phyloP scores from a whole-genome alignment of 2,329 filamentous ascomycete genomes.

The Cercospora sesami region DNA sequence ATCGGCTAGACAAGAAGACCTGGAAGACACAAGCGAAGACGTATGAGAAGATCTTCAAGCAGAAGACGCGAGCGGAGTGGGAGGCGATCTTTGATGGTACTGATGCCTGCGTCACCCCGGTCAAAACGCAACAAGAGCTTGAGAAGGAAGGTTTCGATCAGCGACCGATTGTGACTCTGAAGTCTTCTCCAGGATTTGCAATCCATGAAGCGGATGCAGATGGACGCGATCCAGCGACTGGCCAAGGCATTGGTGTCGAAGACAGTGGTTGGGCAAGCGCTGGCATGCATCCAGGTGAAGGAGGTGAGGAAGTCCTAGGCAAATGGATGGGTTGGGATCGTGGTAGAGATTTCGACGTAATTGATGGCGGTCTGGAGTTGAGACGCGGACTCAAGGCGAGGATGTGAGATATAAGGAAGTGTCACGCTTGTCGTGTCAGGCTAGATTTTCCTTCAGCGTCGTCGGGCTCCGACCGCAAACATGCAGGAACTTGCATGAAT shows the following conservation, averaged over 20 bases:
- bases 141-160: constrained; percentile 66
- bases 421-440: neutral
- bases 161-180: constrained; percentile 68
- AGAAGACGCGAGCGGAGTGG: constrained; percentile 75
- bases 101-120: constrained; percentile 90
- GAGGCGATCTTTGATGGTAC: constrained; percentile 83
- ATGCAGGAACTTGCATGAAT: neutral
- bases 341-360: constrained; percentile 69
- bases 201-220: constrained; percentile 54
- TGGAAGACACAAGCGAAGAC: constrained; percentile 68
- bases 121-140: constrained; percentile 73
- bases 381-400: constrained; percentile 17
- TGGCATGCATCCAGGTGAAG: constrained; percentile 64
- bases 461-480: neutral
- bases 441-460: neutral
- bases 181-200: constrained; percentile 66
- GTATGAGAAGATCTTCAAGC: constrained; percentile 65
- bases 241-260: constrained; percentile 65
- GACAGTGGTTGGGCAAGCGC: constrained; percentile 67
- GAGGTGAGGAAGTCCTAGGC: constrained; percentile 66
- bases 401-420: constrained; percentile 11
- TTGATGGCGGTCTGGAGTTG: constrained; percentile 60
- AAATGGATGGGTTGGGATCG: constrained; percentile 76
- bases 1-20: constrained; percentile 58
- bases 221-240: constrained; percentile 46